phyloP scores from a whole-genome alignment of 345 rosid species.

The Euphorbia pulcherrima region DNA sequence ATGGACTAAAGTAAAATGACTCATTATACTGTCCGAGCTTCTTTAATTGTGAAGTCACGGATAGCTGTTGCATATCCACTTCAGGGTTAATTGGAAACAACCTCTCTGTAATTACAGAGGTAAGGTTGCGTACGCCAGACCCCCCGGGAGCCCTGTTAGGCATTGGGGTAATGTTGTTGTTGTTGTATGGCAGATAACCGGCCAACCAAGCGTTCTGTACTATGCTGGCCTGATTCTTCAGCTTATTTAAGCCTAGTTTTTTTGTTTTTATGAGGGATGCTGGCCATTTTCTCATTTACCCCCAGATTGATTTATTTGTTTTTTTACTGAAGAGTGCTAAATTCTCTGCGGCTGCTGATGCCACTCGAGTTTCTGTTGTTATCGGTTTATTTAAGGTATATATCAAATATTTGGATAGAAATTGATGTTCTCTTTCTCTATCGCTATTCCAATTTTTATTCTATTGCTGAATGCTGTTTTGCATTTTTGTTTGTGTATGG shows the following conservation, averaged over 20 bases:
- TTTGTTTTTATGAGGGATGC: conserved; percentile 9
- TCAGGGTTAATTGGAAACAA: too few relatives aligned
- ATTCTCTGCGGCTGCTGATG: conserved; percentile 34
- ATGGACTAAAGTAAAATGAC: too few relatives aligned
- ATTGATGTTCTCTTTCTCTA: too few relatives aligned
- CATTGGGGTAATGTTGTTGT: too few relatives aligned
- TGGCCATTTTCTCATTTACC: neutral
- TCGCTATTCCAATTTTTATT: neutral
- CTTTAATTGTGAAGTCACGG: too few relatives aligned
- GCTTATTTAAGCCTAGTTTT: conserved; percentile 16
- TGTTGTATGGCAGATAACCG: conserved; percentile 33
- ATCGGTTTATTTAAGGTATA: conserved; percentile 33
- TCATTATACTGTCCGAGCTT: too few relatives aligned
- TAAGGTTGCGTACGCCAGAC: too few relatives aligned
- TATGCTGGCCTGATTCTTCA: conserved; percentile 36
- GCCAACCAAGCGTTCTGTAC: conserved; percentile 35
- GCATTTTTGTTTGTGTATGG: neutral
- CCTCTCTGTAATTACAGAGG: too few relatives aligned
- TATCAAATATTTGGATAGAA: neutral
- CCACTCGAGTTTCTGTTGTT: conserved; percentile 31
- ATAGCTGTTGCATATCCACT: too few relatives aligned
- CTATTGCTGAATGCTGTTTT: conserved; percentile 3
- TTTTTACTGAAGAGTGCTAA: conserved; percentile 28
- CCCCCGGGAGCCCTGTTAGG: too few relatives aligned
- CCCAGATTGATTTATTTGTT: conserved; percentile 9